Evolutionary conservation across 2,329 filamentous ascomycete genomes (phyloP).

Genomic region (Epichloe baconii): DNA sequence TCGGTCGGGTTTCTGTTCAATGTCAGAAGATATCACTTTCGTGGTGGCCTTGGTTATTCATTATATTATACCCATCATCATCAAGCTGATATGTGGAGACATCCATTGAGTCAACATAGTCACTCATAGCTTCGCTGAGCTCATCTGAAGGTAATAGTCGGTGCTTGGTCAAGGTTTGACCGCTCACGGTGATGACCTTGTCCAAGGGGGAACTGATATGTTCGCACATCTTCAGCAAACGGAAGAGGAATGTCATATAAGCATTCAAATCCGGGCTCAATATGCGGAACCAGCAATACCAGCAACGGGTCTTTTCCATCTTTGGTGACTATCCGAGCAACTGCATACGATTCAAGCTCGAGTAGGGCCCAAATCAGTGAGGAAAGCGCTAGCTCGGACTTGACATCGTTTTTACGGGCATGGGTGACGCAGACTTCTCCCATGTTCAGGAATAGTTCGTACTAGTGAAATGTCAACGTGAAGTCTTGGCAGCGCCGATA

Average conservation of each 20-base stretch:
- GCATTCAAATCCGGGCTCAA: conserved; percentile 70
- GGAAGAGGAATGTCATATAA: conserved; percentile 83
- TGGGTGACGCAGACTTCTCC: conserved; percentile 69
- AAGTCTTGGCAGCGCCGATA: neutral
- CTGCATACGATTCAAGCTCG: conserved; percentile 72
- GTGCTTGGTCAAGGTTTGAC: conserved; percentile 67
- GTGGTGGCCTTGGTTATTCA: neutral
- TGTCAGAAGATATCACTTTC: neutral
- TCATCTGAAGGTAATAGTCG: conserved; percentile 67
- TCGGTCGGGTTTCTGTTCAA: conserved; percentile 38
- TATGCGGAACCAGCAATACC: conserved; percentile 64
- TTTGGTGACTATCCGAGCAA: conserved; percentile 76
- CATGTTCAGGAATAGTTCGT: conserved; percentile 75
- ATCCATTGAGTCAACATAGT: conserved; percentile 91
- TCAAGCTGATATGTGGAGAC: conserved; percentile 57
- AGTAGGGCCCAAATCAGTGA: conserved; percentile 79
- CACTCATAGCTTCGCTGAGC: conserved; percentile 69
- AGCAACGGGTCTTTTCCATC: conserved; percentile 67
- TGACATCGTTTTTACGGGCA: conserved; percentile 64
- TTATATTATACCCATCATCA: conserved; percentile 54
- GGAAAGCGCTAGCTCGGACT: conserved; percentile 72
- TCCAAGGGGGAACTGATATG: conserved; percentile 89
- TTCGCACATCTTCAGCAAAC: conserved; percentile 81
- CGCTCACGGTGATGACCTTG: conserved; percentile 74
- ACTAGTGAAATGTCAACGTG: conserved; percentile 30